phyloP scores from a whole-genome alignment of 345 rosid species.

The Aquilaria yunnanensis region DNA sequence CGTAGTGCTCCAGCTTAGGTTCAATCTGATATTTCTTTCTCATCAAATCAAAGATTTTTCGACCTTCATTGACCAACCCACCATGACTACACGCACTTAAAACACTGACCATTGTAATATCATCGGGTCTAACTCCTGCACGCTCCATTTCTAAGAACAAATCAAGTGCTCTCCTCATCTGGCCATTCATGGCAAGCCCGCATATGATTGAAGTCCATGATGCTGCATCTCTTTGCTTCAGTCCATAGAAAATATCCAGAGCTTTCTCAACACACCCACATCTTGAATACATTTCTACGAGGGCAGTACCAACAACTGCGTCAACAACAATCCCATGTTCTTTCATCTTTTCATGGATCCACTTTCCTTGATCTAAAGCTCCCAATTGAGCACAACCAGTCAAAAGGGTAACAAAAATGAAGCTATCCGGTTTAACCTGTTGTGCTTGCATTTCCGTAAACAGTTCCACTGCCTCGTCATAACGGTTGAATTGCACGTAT shows the following conservation, averaged over 20 bases:
- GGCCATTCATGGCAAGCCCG: constrained; percentile 67
- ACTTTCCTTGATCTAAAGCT: constrained; percentile 72
- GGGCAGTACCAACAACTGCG: constrained; percentile 61
- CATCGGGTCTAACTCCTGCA: constrained; percentile 42
- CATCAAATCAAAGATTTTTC: constrained; percentile 48
- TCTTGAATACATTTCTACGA: constrained; percentile 73
- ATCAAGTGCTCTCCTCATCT: constrained; percentile 41
- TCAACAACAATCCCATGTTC: constrained; percentile 44
- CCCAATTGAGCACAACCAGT: constrained; percentile 74
- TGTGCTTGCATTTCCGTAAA: constrained; percentile 51
- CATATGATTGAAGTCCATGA: constrained; percentile 77
- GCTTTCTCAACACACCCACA: constrained; percentile 65
- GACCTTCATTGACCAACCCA: constrained; percentile 69
- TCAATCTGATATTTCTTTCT: constrained; percentile 27
- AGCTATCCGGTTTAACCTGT: constrained; percentile 53
- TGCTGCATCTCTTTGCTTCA: constrained; percentile 45
- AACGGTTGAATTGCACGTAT: constrained; percentile 58
- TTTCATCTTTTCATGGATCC: constrained; percentile 63
- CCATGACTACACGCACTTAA: constrained; percentile 82
- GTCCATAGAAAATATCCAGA: constrained; percentile 39
- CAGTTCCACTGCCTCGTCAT: constrained; percentile 49
- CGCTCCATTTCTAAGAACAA: constrained; percentile 53
- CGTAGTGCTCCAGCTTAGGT: constrained; percentile 64
- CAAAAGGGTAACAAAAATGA: constrained; percentile 59
- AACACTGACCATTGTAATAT: constrained; percentile 62